These are phyloP conservation scores for Byssoonygena ceratinophila DNA, from an alignment of 2,329 filamentous ascomycete species.

Conservation along the genomic window DNA sequence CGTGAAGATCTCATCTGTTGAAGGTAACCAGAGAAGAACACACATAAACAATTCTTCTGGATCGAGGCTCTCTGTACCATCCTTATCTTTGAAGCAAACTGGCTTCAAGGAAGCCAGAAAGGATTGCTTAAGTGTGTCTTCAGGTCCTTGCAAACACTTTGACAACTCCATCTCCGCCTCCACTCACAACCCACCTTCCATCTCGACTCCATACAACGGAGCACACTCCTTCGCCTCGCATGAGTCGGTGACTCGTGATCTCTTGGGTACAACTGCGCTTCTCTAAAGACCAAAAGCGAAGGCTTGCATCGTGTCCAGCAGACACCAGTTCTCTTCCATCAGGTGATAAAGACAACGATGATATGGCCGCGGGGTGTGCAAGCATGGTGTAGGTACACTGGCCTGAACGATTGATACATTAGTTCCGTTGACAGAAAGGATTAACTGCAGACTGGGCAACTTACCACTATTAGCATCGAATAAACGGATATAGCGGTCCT, in stretches of 20 bases:
- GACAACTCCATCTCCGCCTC: conserved; percentile 86
- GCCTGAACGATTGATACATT: conserved; percentile 43
- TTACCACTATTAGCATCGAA: conserved; percentile 98
- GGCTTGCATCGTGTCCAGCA: conserved; percentile 85
- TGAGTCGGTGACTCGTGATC: conserved; percentile 81
- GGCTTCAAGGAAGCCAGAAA: background rate
- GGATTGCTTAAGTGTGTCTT: background rate
- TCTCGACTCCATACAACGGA: conserved; percentile 93
- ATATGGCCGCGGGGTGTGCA: conserved; percentile 87
- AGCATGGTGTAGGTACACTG: conserved; percentile 99
- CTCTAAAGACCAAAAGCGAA: conserved; percentile 95
- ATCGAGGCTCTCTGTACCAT: background rate
- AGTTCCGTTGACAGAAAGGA: conserved; percentile 8
- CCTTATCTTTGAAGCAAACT: background rate
- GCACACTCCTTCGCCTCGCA: conserved; percentile 93
- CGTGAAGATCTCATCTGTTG: background rate
- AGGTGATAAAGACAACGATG: conserved; percentile 79
- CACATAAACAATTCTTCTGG: background rate
- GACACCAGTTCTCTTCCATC: conserved; percentile 91
- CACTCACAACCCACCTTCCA: conserved; percentile 86
- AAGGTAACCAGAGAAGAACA: background rate
- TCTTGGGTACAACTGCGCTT: conserved; percentile 93
- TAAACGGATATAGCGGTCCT: conserved; percentile 91
- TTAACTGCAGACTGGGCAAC: conserved; percentile 29
- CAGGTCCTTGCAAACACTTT: conserved; percentile 59